Evolutionary conservation across 495 filamentous ascomycete genomes (phyloP).

Genomic region (Trypethelium eluteriae): DNA sequence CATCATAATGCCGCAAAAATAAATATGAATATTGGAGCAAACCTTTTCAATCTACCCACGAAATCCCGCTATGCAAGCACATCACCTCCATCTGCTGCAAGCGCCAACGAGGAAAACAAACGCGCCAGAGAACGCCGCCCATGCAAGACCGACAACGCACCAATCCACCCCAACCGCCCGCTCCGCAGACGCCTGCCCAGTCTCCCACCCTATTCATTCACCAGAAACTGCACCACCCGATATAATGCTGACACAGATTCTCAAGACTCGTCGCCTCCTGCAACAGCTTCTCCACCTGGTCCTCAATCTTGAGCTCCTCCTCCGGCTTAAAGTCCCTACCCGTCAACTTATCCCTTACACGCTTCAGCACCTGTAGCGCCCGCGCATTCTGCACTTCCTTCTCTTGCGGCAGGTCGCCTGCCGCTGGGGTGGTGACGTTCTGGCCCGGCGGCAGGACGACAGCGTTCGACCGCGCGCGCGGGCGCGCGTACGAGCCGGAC

Average conservation of each 20-base stretch:
- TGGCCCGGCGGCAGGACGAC: background rate
- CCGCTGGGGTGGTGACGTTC: conserved; percentile 15
- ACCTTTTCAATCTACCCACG: too few species aligned
- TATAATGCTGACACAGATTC: conserved; percentile 98
- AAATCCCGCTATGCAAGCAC: too few species aligned
- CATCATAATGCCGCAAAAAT: too few species aligned
- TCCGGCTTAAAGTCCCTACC: conserved; percentile 56
- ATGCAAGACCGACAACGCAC: too few species aligned
- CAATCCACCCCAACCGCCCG: too few species aligned
- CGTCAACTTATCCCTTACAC: conserved; percentile 92
- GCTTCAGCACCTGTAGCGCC: conserved; percentile 81
- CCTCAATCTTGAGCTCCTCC: conserved; percentile 76
- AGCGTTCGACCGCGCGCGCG: conserved; percentile 33
- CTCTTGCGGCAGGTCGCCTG: conserved; percentile 37
- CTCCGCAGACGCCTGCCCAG: too few species aligned
- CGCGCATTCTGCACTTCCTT: conserved; percentile 85
- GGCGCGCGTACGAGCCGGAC: conserved; percentile 23
- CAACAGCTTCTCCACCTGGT: conserved; percentile 89
- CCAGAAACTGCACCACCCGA: conserved; percentile 95
- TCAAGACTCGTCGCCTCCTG: conserved; percentile 92
- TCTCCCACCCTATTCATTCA: conserved; percentile 30
- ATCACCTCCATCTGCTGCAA: too few species aligned
- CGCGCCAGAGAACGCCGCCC: too few species aligned
- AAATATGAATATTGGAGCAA: too few species aligned
- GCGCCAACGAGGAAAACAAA: too few species aligned